Conservation (phyloP, 352 stramenopile species). For the Elongisporangium prolatum region DNA sequence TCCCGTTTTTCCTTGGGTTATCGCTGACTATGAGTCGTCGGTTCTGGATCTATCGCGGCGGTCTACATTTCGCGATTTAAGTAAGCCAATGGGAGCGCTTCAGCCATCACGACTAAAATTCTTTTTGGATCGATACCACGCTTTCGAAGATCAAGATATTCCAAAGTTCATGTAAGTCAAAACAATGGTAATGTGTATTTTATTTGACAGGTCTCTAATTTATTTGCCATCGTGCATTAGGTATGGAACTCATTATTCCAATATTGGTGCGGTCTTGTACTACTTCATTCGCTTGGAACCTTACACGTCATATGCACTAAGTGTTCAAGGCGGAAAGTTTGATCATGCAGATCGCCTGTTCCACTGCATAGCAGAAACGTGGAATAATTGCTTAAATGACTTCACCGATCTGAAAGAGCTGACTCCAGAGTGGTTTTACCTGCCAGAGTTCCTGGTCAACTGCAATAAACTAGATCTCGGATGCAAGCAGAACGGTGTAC, state of each 20-base stretch:
- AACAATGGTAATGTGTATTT: too few species aligned
- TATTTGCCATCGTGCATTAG: slow-evolving; percentile 19
- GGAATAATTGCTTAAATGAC: slow-evolving; percentile 81
- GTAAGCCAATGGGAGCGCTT: slow-evolving; percentile 97
- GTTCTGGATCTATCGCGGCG: slow-evolving; percentile 57
- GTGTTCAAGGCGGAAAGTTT: slow-evolving; percentile 94
- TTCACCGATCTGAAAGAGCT: slow-evolving; percentile 93
- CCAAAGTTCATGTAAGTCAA: slow-evolving; percentile 84
- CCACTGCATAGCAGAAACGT: slow-evolving; percentile 87
- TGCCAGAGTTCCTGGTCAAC: slow-evolving; percentile 89
- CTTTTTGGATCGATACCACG: slow-evolving; percentile 93
- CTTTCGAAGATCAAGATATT: slow-evolving; percentile 85
- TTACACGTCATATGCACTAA: slow-evolving; percentile 94
- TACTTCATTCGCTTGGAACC: slow-evolving; percentile 99
- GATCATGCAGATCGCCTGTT: slow-evolving; percentile 93
- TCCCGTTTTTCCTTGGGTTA: slow-evolving; percentile 92
- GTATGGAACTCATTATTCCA: slow-evolving; percentile 88
- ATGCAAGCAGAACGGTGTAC: slow-evolving; percentile 69
- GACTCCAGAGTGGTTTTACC: slow-evolving; percentile 94
- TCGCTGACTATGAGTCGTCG: slow-evolving; percentile 83
- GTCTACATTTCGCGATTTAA: slow-evolving; percentile 93
- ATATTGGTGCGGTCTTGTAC: slow-evolving; percentile 96
- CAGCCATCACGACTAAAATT: slow-evolving; percentile 90
- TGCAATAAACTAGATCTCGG: slow-evolving; percentile 81
- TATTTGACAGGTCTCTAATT: not conserved